phyloP scores from a whole-genome alignment of 2,329 filamentous ascomycete genomes.

The Chaetomium sp. region DNA sequence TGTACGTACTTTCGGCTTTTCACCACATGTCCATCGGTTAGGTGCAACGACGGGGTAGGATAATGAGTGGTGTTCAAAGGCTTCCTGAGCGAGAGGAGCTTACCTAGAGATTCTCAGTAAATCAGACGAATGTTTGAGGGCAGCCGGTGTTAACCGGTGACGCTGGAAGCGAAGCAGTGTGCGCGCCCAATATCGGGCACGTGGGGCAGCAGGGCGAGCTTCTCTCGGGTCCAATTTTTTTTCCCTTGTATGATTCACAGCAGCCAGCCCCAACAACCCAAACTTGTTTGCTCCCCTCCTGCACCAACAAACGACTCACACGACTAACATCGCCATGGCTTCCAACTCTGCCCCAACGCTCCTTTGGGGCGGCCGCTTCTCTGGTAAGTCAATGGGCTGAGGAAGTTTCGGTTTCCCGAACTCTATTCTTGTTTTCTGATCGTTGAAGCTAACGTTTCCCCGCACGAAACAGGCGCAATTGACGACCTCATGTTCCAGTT shows the following conservation, averaged over 20 bases:
- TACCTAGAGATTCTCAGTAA: no score
- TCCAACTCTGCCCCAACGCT: slow-evolving; percentile 13
- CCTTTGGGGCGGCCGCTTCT: slow-evolving; percentile 44
- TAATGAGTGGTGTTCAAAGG: no score
- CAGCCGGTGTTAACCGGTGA: no score
- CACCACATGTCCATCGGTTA: no score
- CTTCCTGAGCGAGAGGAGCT: no score
- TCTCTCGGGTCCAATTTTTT: background rate
- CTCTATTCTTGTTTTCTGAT: no score
- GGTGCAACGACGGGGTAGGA: no score
- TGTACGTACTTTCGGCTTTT: no score
- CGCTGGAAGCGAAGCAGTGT: no score
- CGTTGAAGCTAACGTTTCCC: slow-evolving; percentile 6
- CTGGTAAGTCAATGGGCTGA: slow-evolving; percentile 31
- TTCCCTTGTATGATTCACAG: background rate
- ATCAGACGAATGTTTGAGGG: no score
- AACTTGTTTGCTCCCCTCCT: background rate
- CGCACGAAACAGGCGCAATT: slow-evolving; percentile 54
- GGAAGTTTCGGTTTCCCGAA: background rate
- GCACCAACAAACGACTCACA: background rate
- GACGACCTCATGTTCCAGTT: slow-evolving; percentile 83
- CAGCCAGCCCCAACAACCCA: background rate
- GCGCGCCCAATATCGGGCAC: no score
- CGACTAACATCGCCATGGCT: slow-evolving; percentile 12
- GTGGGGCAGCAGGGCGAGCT: no score